A percentile compares a stretch with the other conserved stretches of the same genome.
Conservation (phyloP, 106 monocot species). For the Chionographis japonica region DNA sequence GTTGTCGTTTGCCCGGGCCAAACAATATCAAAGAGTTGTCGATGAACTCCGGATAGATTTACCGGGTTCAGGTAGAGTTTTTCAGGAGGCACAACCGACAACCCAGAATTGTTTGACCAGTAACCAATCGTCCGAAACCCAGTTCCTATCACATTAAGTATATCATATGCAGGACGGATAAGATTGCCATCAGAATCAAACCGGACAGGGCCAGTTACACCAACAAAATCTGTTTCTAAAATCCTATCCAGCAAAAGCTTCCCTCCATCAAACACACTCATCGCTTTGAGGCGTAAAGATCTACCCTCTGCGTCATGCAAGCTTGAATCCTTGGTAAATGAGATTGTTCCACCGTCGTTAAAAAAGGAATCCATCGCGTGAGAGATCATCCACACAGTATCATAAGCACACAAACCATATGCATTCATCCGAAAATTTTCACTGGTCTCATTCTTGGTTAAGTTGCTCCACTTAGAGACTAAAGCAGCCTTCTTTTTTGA, state of each 20-base stretch:
- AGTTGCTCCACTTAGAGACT: conserved; percentile 33
- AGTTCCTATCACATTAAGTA: conserved; percentile 62
- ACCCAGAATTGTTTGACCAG: conserved; percentile 81
- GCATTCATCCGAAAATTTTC: conserved; percentile 37
- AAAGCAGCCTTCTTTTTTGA: conserved; percentile 35
- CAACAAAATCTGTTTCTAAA: conserved; percentile 27
- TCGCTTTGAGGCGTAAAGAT: conserved; percentile 41
- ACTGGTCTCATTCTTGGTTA: conserved; percentile 11
- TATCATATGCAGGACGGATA: conserved; percentile 70
- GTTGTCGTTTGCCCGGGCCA: conserved; percentile 59
- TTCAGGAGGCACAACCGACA: conserved; percentile 52
- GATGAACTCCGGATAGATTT: conserved; percentile 26
- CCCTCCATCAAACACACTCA: conserved; percentile 66
- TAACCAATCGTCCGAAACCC: conserved; percentile 54
- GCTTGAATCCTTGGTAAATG: conserved; percentile 57
- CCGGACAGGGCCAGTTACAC: conserved; percentile 48
- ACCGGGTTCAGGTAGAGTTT: conserved; percentile 31
- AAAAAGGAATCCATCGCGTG: conserved; percentile 62
- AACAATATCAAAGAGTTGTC: conserved; percentile 41
- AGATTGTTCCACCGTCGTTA: conserved; percentile 35
- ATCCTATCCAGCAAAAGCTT: conserved; percentile 44
- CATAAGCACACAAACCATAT: conserved; percentile 76
- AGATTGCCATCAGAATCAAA: conserved; percentile 47
- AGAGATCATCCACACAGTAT: conserved; percentile 69
- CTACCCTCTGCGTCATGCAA: conserved; percentile 16